phyloP scores from a whole-genome alignment of 768 basidiomycete species.

The Baorangia bicolor region DNA sequence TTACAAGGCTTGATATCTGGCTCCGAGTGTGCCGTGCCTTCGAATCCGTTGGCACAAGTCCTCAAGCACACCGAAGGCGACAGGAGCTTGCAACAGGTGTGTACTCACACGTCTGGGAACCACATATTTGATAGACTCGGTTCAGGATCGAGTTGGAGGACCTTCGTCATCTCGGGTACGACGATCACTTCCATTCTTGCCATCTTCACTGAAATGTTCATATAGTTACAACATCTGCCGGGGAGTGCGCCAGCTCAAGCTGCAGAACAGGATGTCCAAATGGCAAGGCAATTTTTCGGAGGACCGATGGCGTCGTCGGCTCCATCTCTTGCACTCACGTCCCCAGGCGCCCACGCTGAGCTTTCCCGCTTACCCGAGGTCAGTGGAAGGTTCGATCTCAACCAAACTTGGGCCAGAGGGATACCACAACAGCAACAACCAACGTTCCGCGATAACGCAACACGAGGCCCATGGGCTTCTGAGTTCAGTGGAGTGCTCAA shows the following conservation, averaged over 20 bases:
- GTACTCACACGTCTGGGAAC: constrained; percentile 13
- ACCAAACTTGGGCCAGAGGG: constrained; percentile 54
- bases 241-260: constrained; percentile 48
- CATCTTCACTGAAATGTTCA: not conserved
- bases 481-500: constrained; percentile 48
- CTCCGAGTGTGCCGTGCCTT: constrained; percentile 80
- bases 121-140: not conserved
- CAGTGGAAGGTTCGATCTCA: constrained; percentile 37
- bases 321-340: constrained; percentile 36
- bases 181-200: not conserved
- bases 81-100: constrained; percentile 82
- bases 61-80: constrained; percentile 89
- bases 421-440: constrained; percentile 44
- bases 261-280: constrained; percentile 64
- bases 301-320: constrained; percentile 34
- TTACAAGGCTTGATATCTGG: constrained; percentile 82
- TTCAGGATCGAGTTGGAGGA: constrained; percentile 71
- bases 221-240: constrained; percentile 75
- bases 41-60: constrained; percentile 87
- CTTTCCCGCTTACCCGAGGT: constrained; percentile 25
- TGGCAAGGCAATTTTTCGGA: constrained; percentile 82
- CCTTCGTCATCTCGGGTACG: constrained; percentile 70
- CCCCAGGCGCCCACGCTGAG: constrained; percentile 33
- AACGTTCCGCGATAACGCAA: constrained; percentile 34
- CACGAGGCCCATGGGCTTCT: constrained; percentile 49